Conservation (phyloP, 2,329 filamentous ascomycete species). For the Metarhizium sp. region DNA sequence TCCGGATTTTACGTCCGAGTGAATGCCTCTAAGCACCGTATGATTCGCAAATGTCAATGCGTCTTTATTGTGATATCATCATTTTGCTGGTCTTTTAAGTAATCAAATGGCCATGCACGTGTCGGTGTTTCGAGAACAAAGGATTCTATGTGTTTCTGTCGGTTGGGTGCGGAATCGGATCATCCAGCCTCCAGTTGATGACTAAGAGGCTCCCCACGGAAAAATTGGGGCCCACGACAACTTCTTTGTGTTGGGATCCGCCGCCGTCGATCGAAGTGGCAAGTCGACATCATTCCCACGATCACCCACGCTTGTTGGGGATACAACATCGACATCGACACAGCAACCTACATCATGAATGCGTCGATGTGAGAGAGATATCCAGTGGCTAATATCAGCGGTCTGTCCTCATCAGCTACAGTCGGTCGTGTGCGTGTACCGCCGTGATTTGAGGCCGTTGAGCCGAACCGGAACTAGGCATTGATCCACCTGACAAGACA, state of each 20-base stretch:
- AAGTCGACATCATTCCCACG: slow-evolving; percentile 1
- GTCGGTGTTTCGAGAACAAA: neutral
- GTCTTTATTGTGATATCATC: too few species aligned
- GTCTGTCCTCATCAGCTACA: too few species aligned
- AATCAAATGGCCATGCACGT: neutral
- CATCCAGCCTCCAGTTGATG: slow-evolving; percentile 3
- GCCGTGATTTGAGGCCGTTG: slow-evolving; percentile 14
- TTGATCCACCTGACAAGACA: neutral
- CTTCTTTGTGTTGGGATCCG: neutral
- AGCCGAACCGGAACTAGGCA: neutral
- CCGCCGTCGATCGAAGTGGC: slow-evolving; percentile 1
- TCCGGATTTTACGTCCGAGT: too few species aligned
- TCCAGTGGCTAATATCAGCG: neutral
- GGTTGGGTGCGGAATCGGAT: slow-evolving; percentile 6
- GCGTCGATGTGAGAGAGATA: slow-evolving; percentile 7
- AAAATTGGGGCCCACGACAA: slow-evolving; percentile 4
- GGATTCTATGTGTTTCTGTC: slow-evolving; percentile 4
- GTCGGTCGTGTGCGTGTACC: neutral
- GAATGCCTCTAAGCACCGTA: too few species aligned
- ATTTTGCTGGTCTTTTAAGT: too few species aligned
- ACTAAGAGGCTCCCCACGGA: slow-evolving; percentile 3
- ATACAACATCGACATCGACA: neutral
- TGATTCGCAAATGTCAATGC: too few species aligned
- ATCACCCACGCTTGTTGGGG: neutral
- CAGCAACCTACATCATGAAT: slow-evolving; percentile 10